phyloP scores from a whole-genome alignment of 352 stramenopile genomes.

The Nannochloropsis limnetica region DNA sequence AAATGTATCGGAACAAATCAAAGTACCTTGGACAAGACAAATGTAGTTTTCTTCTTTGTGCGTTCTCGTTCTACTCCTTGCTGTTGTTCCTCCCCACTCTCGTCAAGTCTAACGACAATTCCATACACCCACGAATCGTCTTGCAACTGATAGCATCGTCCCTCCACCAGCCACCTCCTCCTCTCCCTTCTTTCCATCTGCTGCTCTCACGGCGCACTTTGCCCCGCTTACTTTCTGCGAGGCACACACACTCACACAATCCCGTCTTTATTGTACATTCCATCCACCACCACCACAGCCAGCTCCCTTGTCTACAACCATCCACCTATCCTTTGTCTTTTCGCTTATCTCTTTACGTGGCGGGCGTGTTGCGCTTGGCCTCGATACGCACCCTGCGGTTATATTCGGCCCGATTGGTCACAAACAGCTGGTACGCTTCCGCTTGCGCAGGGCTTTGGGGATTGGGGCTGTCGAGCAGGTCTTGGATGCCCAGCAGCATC shows the following conservation, averaged over 20 bases:
- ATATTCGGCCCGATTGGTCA: conserved; percentile 61
- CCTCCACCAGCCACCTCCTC: too few species aligned
- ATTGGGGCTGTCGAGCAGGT: conserved; percentile 87
- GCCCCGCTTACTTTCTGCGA: not conserved
- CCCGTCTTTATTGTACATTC: not conserved
- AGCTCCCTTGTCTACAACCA: not conserved
- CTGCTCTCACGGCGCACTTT: not conserved
- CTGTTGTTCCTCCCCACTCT: not conserved
- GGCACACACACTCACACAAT: not conserved
- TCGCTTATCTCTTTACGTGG: conserved; percentile 32
- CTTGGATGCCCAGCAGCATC: conserved; percentile 93
- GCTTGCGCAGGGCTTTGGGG: conserved; percentile 78
- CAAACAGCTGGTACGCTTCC: conserved; percentile 71
- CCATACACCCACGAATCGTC: not conserved
- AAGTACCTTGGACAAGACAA: not conserved
- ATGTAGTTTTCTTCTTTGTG: not conserved
- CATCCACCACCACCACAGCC: not conserved
- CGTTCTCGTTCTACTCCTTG: not conserved
- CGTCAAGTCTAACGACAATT: not conserved
- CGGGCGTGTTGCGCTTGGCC: conserved; percentile 58
- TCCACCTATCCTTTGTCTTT: not conserved
- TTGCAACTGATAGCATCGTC: not conserved
- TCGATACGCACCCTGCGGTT: conserved; percentile 61
- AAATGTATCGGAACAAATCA: not conserved
- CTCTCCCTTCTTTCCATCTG: not conserved